phyloP scores from a whole-genome alignment of 352 stramenopile genomes.

The Sclerospora graminicola region DNA sequence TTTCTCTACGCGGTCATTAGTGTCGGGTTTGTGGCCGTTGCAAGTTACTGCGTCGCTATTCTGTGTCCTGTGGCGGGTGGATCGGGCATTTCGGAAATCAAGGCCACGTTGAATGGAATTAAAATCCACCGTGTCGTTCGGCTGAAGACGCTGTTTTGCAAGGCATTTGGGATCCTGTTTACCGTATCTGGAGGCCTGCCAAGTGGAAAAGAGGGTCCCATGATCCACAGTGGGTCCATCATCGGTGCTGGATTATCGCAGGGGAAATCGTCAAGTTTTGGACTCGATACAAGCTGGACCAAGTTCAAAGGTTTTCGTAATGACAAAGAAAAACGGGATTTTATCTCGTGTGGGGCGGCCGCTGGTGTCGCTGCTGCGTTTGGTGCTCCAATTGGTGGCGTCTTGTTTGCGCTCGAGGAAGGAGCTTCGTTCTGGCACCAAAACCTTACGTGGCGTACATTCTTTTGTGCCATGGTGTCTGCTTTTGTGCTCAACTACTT shows the following conservation, averaged over 20 bases:
- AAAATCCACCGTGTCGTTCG: conserved; percentile 94
- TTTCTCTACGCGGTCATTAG: conserved; percentile 88
- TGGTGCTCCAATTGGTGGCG: conserved; percentile 94
- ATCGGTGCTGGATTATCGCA: conserved; percentile 95
- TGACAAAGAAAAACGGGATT: conserved; percentile 94
- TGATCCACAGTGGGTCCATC: conserved; percentile 86
- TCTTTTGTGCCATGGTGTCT: conserved; percentile 94
- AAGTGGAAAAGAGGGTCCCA: conserved; percentile 85
- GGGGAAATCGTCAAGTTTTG: conserved; percentile 83
- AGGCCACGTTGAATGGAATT: conserved; percentile 97
- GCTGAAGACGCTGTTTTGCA: conserved; percentile 94
- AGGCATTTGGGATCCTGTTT: conserved; percentile 88
- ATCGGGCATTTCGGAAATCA: conserved; percentile 97
- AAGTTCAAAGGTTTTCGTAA: conserved; percentile 91
- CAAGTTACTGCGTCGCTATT: conserved; percentile 87
- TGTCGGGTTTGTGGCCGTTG: conserved; percentile 87
- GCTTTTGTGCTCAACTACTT: conserved; percentile 83
- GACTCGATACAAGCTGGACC: conserved; percentile 81
- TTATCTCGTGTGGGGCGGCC: conserved; percentile 95
- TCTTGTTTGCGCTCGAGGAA: conserved; percentile 97
- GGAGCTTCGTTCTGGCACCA: conserved; percentile 97
- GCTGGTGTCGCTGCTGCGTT: conserved; percentile 97
- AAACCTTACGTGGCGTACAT: conserved; percentile 95
- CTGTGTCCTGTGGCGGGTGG: conserved; percentile 91
- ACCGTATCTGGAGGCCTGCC: conserved; percentile 65